Conservation (phyloP, 768 basidiomycete species). For the Pulveroboletus sp. region DNA sequence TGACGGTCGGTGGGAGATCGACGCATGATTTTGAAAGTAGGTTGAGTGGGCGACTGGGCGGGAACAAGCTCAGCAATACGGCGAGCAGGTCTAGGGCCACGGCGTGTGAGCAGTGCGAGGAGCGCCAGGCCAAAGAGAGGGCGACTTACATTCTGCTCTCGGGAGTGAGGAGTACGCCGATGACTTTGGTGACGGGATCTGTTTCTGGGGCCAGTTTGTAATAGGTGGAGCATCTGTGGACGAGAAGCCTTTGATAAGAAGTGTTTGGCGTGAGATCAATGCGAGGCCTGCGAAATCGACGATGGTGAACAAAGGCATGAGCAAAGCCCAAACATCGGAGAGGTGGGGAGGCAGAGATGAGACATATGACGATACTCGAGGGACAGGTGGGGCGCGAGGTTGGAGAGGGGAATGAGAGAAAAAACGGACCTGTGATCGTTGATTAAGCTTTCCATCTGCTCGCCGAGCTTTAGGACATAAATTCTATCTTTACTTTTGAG, state of each 20-base stretch:
- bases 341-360: constrained; percentile 1
- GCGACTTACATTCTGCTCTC: constrained; percentile 76
- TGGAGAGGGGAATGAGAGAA: not conserved
- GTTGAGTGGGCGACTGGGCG: constrained; percentile 62
- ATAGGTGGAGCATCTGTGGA: constrained; percentile 82
- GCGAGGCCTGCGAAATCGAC: constrained; percentile 45
- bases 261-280: constrained; percentile 68
- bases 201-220: constrained; percentile 73
- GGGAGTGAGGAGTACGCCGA: constrained; percentile 50
- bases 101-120: constrained; percentile 12
- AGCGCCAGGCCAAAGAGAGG: not conserved
- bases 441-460: constrained; percentile 79
- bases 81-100: constrained; percentile 54
- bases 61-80: constrained; percentile 78
- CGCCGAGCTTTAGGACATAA: constrained; percentile 86
- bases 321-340: not conserved
- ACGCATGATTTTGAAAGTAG: constrained; percentile 89
- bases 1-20: constrained; percentile 55
- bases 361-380: constrained; percentile 9
- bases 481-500: constrained; percentile 85
- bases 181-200: constrained; percentile 61
- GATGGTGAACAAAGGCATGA: constrained; percentile 20
- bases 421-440: constrained; percentile 64
- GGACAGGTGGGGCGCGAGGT: not conserved
- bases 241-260: constrained; percentile 81